Conservation (phyloP, 768 basidiomycete genomes). For the Dacryopinax primogenitus region DNA sequence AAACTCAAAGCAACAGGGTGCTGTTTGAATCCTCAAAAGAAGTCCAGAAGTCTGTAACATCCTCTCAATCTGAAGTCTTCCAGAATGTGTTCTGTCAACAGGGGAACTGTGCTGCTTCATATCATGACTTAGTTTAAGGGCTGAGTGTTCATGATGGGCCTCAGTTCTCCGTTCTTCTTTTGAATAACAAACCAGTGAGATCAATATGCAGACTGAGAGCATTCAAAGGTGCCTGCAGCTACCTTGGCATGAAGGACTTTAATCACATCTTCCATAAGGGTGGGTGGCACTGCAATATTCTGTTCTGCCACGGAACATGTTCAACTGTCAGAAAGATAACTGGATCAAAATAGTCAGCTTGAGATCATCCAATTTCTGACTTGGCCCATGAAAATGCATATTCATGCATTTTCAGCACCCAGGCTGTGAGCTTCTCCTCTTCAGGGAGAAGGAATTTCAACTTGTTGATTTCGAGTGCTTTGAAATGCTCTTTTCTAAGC, state of each 20-base stretch:
- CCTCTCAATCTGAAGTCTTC: slow-evolving; percentile 27
- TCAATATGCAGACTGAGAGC: slow-evolving; percentile 29
- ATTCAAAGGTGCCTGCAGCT: slow-evolving; percentile 32
- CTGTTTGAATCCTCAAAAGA: slow-evolving; percentile 29
- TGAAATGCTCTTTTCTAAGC: slow-evolving; percentile 6
- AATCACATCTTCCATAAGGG: slow-evolving; percentile 24
- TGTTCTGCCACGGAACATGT: slow-evolving; percentile 12
- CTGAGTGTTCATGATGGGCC: slow-evolving; percentile 30
- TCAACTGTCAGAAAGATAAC: neutral
- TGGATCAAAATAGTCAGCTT: slow-evolving; percentile 13
- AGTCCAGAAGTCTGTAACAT: slow-evolving; percentile 20
- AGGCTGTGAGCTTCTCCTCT: slow-evolving; percentile 14
- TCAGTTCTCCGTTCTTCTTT: slow-evolving; percentile 31
- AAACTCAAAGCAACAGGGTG: slow-evolving; percentile 23
- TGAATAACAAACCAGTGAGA: slow-evolving; percentile 26
- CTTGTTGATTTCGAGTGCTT: slow-evolving; percentile 9
- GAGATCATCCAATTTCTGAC: slow-evolving; percentile 7
- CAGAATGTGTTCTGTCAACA: slow-evolving; percentile 26
- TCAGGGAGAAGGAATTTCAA: slow-evolving; percentile 16
- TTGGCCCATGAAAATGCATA: slow-evolving; percentile 15
- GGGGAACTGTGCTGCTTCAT: slow-evolving; percentile 28
- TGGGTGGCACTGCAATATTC: slow-evolving; percentile 27
- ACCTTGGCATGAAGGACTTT: slow-evolving; percentile 29
- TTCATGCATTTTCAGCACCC: slow-evolving; percentile 16
- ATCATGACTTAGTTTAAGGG: slow-evolving; percentile 32